These are phyloP conservation scores for Acer yangbiense DNA, from an alignment of 345 rosid genomes.

Conservation along the genomic window DNA sequence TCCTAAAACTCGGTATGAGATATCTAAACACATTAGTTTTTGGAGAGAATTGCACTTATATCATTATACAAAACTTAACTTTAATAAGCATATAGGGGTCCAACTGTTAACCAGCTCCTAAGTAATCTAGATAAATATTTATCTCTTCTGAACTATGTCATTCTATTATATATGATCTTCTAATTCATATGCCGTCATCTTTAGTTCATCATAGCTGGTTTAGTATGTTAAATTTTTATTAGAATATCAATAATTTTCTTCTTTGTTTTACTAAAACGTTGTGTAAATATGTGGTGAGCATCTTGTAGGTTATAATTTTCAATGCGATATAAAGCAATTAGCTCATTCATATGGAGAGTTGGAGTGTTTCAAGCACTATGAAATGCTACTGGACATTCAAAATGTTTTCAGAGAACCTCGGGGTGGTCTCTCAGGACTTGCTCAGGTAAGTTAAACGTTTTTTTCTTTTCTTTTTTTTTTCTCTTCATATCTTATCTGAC, in stretches of 20 bases:
- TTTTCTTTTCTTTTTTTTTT: neutral
- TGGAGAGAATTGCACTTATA: neutral
- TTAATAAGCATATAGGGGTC: neutral
- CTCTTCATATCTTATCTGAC: neutral
- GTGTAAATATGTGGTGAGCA: neutral
- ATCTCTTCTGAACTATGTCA: neutral
- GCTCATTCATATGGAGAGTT: slow-evolving; percentile 66
- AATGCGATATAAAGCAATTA: slow-evolving; percentile 71
- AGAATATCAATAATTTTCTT: neutral
- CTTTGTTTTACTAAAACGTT: neutral
- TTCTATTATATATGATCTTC: neutral
- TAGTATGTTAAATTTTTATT: neutral
- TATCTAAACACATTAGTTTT: slow-evolving; percentile 1
- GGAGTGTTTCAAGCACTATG: slow-evolving; percentile 81
- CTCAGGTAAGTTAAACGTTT: slow-evolving; percentile 49
- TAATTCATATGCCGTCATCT: neutral
- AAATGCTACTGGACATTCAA: slow-evolving; percentile 84
- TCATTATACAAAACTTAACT: neutral
- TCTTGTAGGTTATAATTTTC: slow-evolving; percentile 80
- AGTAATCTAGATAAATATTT: neutral
- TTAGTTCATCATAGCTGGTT: neutral
- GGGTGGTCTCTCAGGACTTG: slow-evolving; percentile 90
- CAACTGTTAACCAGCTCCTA: neutral
- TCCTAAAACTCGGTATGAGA: slow-evolving; percentile 81
- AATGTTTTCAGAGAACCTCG: slow-evolving; percentile 61